These are phyloP conservation scores for Colletotrichum melonis DNA, from an alignment of 2,329 filamentous ascomycete species.

Conservation along the genomic window DNA sequence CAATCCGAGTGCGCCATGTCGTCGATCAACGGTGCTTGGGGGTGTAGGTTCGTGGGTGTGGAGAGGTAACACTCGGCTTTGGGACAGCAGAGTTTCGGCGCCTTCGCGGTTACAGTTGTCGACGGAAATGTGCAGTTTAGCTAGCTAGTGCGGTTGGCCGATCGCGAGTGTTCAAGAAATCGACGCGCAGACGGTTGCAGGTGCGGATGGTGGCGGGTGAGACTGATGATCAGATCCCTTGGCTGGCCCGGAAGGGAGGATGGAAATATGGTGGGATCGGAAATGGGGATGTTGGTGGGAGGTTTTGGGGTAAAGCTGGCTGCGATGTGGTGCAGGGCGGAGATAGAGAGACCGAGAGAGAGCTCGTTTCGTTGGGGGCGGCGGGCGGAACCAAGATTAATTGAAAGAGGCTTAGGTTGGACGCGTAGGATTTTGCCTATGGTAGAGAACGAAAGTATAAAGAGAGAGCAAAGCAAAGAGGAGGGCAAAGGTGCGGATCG, in stretches of 20 bases:
- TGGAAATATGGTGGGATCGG: neutral
- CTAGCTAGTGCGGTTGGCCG: neutral
- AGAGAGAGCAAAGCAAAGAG: neutral
- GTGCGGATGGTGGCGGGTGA: neutral
- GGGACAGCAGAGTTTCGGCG: constrained; percentile 31
- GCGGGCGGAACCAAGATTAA: neutral
- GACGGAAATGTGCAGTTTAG: neutral
- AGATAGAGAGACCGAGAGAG: neutral
- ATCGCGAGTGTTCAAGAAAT: neutral
- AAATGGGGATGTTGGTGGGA: neutral
- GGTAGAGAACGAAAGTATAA: neutral
- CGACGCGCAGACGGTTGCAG: neutral
- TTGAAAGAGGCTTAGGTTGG: neutral
- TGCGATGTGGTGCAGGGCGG: constrained; percentile 10
- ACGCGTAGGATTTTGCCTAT: neutral
- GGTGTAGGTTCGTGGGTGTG: neutral
- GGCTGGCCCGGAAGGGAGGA: constrained; percentile 13
- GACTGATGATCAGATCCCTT: constrained; percentile 20
- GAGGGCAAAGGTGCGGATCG: neutral
- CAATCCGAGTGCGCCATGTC: constrained; percentile 36
- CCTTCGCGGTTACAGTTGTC: constrained; percentile 12
- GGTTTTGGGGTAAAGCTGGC: constrained; percentile 6
- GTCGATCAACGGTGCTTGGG: constrained; percentile 17
- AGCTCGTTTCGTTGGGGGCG: constrained; percentile 27
- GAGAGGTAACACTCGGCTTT: constrained; percentile 25